Evolutionary conservation across 768 basidiomycete genomes (phyloP).

Genomic region (Sporobolomyces roseus): DNA sequence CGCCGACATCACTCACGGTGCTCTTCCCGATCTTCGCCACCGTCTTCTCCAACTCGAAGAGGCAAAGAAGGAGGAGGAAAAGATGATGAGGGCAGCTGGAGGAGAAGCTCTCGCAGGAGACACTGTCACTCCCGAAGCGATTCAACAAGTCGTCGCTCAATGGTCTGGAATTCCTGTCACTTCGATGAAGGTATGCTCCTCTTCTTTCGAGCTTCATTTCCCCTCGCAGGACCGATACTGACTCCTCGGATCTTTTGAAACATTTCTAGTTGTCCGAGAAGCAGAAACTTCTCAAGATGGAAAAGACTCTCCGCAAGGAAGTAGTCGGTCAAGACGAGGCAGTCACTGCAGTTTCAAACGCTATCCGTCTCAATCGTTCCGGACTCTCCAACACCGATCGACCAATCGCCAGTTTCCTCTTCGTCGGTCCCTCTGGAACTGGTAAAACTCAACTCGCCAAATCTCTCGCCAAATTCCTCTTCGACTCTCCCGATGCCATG

Average conservation of each 20-base stretch:
- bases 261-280: slow-evolving; percentile 52
- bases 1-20: slow-evolving; percentile 85
- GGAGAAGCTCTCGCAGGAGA: slow-evolving; percentile 44
- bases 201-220: neutral
- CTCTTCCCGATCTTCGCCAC: slow-evolving; percentile 77
- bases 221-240: slow-evolving; percentile 1
- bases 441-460: slow-evolving; percentile 87
- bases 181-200: slow-evolving; percentile 26
- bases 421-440: slow-evolving; percentile 82
- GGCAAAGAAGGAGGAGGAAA: slow-evolving; percentile 65
- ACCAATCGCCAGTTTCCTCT: slow-evolving; percentile 88
- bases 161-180: slow-evolving; percentile 91
- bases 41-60: slow-evolving; percentile 56
- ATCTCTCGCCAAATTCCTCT: slow-evolving; percentile 79
- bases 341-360: slow-evolving; percentile 77
- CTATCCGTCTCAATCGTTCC: slow-evolving; percentile 85
- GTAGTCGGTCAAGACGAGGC: slow-evolving; percentile 91
- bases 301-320: slow-evolving; percentile 65
- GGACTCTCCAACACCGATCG: slow-evolving; percentile 82
- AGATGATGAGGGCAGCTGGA: slow-evolving; percentile 47
- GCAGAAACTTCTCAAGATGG: slow-evolving; percentile 83
- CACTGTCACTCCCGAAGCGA: slow-evolving; percentile 60
- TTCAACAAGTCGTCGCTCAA: slow-evolving; percentile 86
- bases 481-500: slow-evolving; percentile 91
- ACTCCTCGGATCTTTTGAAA: slow-evolving; percentile 12